phyloP scores from a whole-genome alignment of 148 eudicot genomes.

The Beta vulgaris region DNA sequence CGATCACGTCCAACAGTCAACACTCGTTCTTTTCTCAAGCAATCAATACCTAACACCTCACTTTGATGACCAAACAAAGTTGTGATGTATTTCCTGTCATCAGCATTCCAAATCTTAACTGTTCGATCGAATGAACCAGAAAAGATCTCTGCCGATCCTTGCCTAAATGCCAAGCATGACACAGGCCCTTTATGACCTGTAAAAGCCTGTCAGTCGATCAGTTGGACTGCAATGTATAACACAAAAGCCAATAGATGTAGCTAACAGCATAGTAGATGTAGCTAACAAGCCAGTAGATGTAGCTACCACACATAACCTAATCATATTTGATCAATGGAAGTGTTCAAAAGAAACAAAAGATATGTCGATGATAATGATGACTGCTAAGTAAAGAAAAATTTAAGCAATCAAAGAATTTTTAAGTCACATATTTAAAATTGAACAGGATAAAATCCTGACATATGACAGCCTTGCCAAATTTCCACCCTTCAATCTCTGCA shows the following conservation, averaged over 20 bases:
- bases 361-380: background rate
- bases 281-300: constrained; percentile 16
- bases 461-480: background rate
- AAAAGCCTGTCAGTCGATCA: constrained; percentile 71
- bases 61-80: constrained; percentile 90
- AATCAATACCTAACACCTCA: constrained; percentile 79
- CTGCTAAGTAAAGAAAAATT: background rate
- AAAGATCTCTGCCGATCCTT: constrained; percentile 80
- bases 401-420: background rate
- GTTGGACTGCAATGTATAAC: constrained; percentile 22
- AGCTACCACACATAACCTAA: background rate
- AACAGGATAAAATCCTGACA: background rate
- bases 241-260: constrained; percentile 18
- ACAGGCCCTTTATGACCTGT: constrained; percentile 84
- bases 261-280: constrained; percentile 6
- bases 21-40: constrained; percentile 79
- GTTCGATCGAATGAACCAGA: constrained; percentile 90
- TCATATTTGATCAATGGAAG: background rate
- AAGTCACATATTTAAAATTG: background rate
- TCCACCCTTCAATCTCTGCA: background rate
- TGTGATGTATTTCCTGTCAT: constrained; percentile 68
- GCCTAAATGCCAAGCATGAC: constrained; percentile 87
- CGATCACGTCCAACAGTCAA: constrained; percentile 94
- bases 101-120: constrained; percentile 87
- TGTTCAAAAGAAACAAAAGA: background rate